Base-by-base conservation (phyloP, 805 yeast genomes). In the Schizosaccharomyces octosporus region DNA sequence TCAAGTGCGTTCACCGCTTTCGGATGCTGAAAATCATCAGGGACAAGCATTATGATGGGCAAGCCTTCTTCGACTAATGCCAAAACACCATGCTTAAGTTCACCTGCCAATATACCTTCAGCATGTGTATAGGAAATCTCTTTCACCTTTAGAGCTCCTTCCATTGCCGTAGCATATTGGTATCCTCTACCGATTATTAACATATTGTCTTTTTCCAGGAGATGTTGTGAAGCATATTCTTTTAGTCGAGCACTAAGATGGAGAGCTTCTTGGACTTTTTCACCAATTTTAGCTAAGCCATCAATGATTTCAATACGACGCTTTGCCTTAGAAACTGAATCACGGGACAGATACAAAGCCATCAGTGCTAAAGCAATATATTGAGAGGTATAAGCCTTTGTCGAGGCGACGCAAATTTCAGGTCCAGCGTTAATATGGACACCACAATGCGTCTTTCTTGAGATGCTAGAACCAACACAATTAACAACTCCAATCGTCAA, bases 371-470 rank as follows among this genome's bases (percentile, higher is more conserved):
- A 77, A 0, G 98, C 97, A 72, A 94, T 89, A 73, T 82, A 93
- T 73, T 93, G 99, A 11, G 99, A 93, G 6, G 99, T 93, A 76
- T 93, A 93, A 36, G 98, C 98, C 75, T 93, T 93, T 59, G 99
- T 93, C 13, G 97, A 88, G 11, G 99, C 99, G 67, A 93, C 99
- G 73, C 98, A 97, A 65, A 93, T 93, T 75, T 93, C 99, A 58
- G 98, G 98, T 66, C 99, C 99, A 59, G 98, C 98, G 71, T 93
- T 93, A 72, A 93, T 89, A 73, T 93, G 99, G 62, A 93, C 96
- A 81, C 99, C 99, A 78, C 98, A 93, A 74, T 89, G 95, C 27
- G 99, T 93, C 70, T 82, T 88, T 75, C 99, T 83, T 5, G 97
- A 90, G 72, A 93, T 87, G 54, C 93, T 82, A 4, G 98, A 93